Percentiles rank a stretch among this genome's conserved stretches.
Conservation (phyloP, 208 protist genomes). For the Trichomonas tenax region DNA sequence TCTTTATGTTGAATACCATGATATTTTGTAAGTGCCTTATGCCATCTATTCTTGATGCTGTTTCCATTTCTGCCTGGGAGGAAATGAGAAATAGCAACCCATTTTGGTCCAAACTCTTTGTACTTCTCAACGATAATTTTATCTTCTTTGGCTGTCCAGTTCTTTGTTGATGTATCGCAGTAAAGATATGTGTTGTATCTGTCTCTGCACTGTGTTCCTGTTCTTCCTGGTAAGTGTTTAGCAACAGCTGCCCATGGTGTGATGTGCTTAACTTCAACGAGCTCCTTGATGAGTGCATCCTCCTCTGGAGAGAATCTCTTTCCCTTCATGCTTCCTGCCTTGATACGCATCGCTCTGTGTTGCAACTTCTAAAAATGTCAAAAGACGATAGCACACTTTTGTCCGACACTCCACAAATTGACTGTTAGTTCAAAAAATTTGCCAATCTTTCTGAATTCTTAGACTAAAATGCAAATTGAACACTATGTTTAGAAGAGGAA, state of each 20-base stretch:
- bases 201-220: not conserved
- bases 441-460: no score
- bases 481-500: no score
- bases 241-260: not conserved
- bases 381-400: no score
- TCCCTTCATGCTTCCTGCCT: not conserved
- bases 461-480: no score
- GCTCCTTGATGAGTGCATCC: not conserved
- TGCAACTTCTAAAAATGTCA: no score
- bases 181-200: not conserved
- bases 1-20: not conserved
- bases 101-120: not conserved
- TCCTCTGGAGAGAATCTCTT: not conserved
- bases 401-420: no score
- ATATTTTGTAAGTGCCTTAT: not conserved
- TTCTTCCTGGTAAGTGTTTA: not conserved
- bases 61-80: not conserved
- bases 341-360: no score
- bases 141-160: not conserved
- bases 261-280: not conserved
- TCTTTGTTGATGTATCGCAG: not conserved
- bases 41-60: not conserved
- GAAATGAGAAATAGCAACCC: not conserved
- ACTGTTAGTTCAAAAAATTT: no score
- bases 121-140: not conserved